These are phyloP conservation scores for Starmerella apicola DNA, from an alignment of 805 yeast genomes.

Conservation along the genomic window DNA sequence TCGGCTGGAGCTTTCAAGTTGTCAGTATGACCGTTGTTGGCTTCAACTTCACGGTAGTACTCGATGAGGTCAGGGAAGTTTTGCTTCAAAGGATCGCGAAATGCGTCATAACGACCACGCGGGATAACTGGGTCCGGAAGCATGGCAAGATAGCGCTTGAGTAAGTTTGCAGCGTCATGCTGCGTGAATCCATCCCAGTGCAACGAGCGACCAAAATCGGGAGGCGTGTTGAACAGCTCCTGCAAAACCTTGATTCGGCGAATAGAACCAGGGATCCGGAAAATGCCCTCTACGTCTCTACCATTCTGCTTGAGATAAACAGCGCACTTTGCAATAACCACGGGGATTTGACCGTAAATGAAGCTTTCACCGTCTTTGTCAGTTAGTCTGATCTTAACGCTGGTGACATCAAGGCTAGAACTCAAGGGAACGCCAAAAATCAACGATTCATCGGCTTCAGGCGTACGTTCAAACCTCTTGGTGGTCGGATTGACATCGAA, in stretches of 20 bases:
- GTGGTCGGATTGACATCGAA: constrained; percentile 25
- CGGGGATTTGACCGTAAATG: constrained; percentile 79
- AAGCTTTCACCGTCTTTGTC: constrained; percentile 46
- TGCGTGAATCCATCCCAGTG: constrained; percentile 91
- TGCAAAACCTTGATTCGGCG: constrained; percentile 81
- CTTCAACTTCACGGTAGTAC: constrained; percentile 28
- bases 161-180: constrained; percentile 89
- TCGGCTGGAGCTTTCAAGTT: neutral
- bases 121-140: constrained; percentile 91
- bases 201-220: constrained; percentile 75
- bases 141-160: constrained; percentile 74
- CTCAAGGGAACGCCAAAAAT: constrained; percentile 75
- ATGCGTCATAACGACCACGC: constrained; percentile 55
- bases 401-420: constrained; percentile 60
- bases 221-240: constrained; percentile 70
- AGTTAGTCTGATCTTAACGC: constrained; percentile 58
- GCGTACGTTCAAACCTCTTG: neutral
- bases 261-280: constrained; percentile 83
- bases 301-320: constrained; percentile 61
- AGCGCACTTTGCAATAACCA: constrained; percentile 93
- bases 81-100: constrained; percentile 59
- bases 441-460: constrained; percentile 21
- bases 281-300: constrained; percentile 75
- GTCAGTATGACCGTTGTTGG: neutral
- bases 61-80: constrained; percentile 47